Evolutionary conservation across 768 basidiomycete species (phyloP).

Genomic region (Serendipita sp.): DNA sequence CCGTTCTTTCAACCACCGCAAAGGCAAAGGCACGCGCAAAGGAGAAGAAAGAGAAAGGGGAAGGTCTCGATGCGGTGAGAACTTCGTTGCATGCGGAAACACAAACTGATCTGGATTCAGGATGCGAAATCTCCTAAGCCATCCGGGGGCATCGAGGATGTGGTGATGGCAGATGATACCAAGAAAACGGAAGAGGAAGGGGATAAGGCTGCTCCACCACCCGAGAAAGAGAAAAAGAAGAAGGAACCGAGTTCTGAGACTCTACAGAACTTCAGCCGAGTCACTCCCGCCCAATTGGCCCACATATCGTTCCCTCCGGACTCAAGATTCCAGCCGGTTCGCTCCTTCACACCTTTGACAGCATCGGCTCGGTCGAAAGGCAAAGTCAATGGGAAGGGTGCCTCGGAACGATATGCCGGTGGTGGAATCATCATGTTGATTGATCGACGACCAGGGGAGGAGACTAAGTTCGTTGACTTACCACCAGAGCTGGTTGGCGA

Average conservation of each 20-base stretch:
- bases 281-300: slow-evolving; percentile 76
- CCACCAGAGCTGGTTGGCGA: slow-evolving; percentile 26
- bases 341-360: slow-evolving; percentile 46
- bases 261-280: slow-evolving; percentile 78
- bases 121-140: slow-evolving; percentile 31
- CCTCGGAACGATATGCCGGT: slow-evolving; percentile 49
- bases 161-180: slow-evolving; percentile 43
- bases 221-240: slow-evolving; percentile 32
- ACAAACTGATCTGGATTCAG: slow-evolving; percentile 19
- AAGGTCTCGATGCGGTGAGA: slow-evolving; percentile 69
- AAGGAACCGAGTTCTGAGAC: slow-evolving; percentile 70
- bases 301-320: slow-evolving; percentile 69
- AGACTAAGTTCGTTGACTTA: slow-evolving; percentile 58
- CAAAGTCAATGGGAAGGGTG: slow-evolving; percentile 9
- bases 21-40: slow-evolving; percentile 93
- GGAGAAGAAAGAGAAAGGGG: slow-evolving; percentile 53
- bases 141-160: slow-evolving; percentile 37
- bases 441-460: slow-evolving; percentile 56
- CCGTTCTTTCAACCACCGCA: slow-evolving; percentile 92
- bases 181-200: slow-evolving; percentile 57
- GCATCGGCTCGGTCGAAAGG: slow-evolving; percentile 14
- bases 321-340: slow-evolving; percentile 76
- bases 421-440: slow-evolving; percentile 76
- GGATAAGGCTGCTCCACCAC: slow-evolving; percentile 18
- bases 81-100: not conserved